Conservation (phyloP, 2,329 filamentous ascomycete species). For the Drechslera avenae region DNA sequence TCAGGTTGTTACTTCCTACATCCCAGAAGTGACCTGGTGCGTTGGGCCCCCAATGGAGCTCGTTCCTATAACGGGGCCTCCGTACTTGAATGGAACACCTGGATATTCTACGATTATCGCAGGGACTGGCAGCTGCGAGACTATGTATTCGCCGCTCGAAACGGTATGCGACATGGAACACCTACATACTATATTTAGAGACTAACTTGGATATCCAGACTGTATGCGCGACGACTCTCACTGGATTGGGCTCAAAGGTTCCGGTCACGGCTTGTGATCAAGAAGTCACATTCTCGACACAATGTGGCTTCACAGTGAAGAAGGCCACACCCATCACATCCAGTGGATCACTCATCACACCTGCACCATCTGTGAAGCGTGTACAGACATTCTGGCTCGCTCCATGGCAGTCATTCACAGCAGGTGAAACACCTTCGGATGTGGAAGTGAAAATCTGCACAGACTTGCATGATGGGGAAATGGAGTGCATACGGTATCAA, state of each 20-base stretch:
- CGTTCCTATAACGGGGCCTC: constrained; percentile 40
- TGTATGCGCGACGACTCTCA: constrained; percentile 53
- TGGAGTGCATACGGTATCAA: constrained; percentile 50
- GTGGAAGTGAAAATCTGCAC: constrained; percentile 52
- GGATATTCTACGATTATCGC: constrained; percentile 26
- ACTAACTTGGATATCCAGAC: constrained; percentile 18
- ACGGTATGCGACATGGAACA: constrained; percentile 23
- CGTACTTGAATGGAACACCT: constrained; percentile 45
- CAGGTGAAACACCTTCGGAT: constrained; percentile 46
- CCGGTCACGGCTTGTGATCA: constrained; percentile 52
- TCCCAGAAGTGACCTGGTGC: constrained; percentile 52
- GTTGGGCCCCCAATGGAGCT: constrained; percentile 47
- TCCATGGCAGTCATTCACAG: constrained; percentile 51
- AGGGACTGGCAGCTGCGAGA: constrained; percentile 46
- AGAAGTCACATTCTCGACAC: constrained; percentile 54
- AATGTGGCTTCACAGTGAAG: constrained; percentile 51
- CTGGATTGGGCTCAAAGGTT: constrained; percentile 48
- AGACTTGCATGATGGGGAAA: constrained; percentile 40
- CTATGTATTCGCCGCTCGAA: constrained; percentile 47
- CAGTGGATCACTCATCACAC: constrained; percentile 40
- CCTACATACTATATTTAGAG: neutral
- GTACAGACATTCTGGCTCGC: constrained; percentile 54
- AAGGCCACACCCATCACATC: constrained; percentile 33
- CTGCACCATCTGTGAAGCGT: constrained; percentile 46
- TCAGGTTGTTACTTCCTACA: constrained; percentile 51